These are phyloP conservation scores for Microsporum audouinii DNA, from an alignment of 2,329 filamentous ascomycete genomes.

Conservation along the genomic window DNA sequence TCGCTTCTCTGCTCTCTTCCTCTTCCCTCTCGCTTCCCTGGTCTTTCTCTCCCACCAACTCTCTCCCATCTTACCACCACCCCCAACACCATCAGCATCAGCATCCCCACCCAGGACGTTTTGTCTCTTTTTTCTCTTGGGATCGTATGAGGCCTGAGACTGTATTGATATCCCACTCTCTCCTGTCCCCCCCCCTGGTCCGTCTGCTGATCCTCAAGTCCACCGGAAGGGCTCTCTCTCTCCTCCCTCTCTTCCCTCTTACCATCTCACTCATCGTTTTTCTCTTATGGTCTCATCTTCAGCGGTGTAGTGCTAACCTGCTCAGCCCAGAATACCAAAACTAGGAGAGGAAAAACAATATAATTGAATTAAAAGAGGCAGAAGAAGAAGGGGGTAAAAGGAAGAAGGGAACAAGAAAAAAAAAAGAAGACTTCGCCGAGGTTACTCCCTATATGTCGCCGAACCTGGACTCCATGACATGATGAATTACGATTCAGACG, in stretches of 20 bases:
- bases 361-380: not conserved
- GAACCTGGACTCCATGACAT: conserved; percentile 9
- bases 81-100: too few relatives aligned
- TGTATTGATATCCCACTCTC: too few relatives aligned
- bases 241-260: not conserved
- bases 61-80: not conserved
- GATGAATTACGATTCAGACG: conserved; percentile 33
- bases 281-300: not conserved
- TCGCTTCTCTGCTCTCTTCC: not conserved
- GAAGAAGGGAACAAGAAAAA: not conserved
- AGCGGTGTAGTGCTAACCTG: not conserved
- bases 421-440: not conserved
- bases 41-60: not conserved
- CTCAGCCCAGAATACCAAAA: not conserved
- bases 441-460: not conserved
- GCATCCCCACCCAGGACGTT: too few relatives aligned
- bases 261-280: not conserved
- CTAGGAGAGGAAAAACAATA: not conserved
- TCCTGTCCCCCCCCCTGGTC: too few relatives aligned
- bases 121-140: too few relatives aligned
- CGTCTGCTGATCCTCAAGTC: too few relatives aligned
- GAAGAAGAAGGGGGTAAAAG: not conserved
- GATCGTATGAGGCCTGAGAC: too few relatives aligned
- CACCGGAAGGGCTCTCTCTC: too few relatives aligned
- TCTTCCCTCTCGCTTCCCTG: not conserved